A percentile compares a stretch with the other conserved stretches of the same genome.
Evolutionary conservation across 192 early-diverging fungal species (phyloP).

Genomic region (Dissophora globulifera): DNA sequence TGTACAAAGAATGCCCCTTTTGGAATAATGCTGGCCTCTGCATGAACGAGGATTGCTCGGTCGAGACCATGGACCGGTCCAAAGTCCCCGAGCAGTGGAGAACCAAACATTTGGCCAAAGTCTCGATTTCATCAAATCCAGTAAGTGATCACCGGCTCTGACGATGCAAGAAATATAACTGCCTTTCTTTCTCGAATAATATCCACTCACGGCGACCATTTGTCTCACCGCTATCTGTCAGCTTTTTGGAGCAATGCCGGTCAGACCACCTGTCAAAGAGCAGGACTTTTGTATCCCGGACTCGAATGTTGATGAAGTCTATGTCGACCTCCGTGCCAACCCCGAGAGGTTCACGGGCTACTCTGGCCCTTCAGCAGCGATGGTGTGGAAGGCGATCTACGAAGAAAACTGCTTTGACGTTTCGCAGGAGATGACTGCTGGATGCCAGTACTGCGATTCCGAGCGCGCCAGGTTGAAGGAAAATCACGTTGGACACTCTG

Average conservation of each 20-base stretch:
- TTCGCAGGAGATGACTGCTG: constrained; percentile 64
- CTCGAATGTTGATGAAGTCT: constrained; percentile 70
- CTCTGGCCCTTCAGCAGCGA: constrained; percentile 84
- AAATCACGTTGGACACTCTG: neutral
- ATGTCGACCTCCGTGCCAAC: constrained; percentile 91
- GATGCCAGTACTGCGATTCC: constrained; percentile 33
- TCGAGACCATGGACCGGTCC: constrained; percentile 71
- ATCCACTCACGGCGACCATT: neutral
- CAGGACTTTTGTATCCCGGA: constrained; percentile 82
- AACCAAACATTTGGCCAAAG: constrained; percentile 19
- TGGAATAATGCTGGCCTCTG: constrained; percentile 74
- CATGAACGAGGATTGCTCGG: constrained; percentile 73
- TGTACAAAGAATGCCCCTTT: constrained; percentile 81
- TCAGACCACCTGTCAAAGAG: constrained; percentile 62
- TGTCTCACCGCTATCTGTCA: constrained; percentile 14
- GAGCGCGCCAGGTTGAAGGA: constrained; percentile 26
- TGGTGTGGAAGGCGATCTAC: constrained; percentile 98
- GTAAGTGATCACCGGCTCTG: no score
- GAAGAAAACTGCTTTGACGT: constrained; percentile 96
- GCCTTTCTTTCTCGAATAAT: constrained; percentile 12
- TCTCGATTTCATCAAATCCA: constrained; percentile 28
- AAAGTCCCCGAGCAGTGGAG: constrained; percentile 37
- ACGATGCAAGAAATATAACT: constrained; percentile 46
- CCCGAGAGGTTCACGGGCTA: constrained; percentile 99
- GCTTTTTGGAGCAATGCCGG: constrained; percentile 52